Evolutionary conservation across 108 stramenopile species (phyloP).

Genomic region (Halocafeteria seosinensis): DNA sequence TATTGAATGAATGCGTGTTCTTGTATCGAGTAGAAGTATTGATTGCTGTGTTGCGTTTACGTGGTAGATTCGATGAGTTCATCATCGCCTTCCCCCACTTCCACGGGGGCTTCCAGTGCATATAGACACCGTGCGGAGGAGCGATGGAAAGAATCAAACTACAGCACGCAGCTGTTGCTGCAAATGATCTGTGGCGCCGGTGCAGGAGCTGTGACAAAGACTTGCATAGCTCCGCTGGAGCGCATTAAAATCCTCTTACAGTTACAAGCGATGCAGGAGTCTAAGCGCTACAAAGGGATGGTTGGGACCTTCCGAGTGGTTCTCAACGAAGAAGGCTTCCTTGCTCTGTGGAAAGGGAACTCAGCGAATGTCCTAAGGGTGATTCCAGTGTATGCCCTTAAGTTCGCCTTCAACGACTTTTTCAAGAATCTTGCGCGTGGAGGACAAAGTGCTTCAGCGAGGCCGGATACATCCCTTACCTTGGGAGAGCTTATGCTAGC

Average conservation of each 20-base stretch:
- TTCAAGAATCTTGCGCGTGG: slow-evolving; percentile 12
- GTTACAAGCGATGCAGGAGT: neutral
- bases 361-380: slow-evolving; percentile 14
- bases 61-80: too few species aligned
- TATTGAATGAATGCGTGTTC: too few species aligned
- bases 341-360: slow-evolving; percentile 12
- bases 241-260: slow-evolving; percentile 14
- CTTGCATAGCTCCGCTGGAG: slow-evolving; percentile 14
- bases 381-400: slow-evolving; percentile 16
- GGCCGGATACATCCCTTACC: neutral
- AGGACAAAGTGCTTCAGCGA: neutral
- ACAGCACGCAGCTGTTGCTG: too few species aligned
- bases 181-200: slow-evolving; percentile 8
- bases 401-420: slow-evolving; percentile 18
- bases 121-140: too few species aligned
- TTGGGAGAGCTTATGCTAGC: slow-evolving; percentile 6
- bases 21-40: too few species aligned
- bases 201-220: slow-evolving; percentile 16
- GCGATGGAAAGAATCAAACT: too few species aligned
- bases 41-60: too few species aligned
- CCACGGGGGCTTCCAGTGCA: too few species aligned
- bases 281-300: neutral
- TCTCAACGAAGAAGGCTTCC: slow-evolving; percentile 5
- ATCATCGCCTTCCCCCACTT: too few species aligned
- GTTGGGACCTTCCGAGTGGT: neutral